These are phyloP conservation scores for Magnaporthales sp. DNA, from an alignment of 2,329 filamentous ascomycete species.

Conservation along the genomic window DNA sequence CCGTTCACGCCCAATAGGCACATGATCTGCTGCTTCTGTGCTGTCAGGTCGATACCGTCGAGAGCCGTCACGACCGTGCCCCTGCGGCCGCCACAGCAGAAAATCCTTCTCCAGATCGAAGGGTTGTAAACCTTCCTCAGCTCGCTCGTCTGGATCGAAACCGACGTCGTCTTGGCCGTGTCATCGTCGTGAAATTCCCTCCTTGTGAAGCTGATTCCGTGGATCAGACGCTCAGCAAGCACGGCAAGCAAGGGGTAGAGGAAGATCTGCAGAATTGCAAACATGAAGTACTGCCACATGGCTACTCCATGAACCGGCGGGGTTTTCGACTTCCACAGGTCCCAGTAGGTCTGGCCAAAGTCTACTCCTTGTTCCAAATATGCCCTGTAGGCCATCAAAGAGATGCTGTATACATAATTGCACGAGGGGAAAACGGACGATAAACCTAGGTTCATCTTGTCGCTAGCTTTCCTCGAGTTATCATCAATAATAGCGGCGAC, in stretches of 20 bases:
- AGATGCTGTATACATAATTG: conserved; percentile 75
- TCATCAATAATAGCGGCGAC: conserved; percentile 78
- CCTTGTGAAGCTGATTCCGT: conserved; percentile 61
- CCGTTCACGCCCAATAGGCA: conserved; percentile 84
- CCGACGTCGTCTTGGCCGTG: conserved; percentile 20
- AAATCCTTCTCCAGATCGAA: conserved; percentile 46
- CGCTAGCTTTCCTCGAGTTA: conserved; percentile 50
- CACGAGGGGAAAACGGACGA: conserved; percentile 62
- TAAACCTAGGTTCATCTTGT: conserved; percentile 62
- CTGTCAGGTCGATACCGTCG: conserved; percentile 62
- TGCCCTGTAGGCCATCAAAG: conserved; percentile 73
- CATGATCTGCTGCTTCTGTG: conserved; percentile 72
- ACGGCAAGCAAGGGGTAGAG: conserved; percentile 69
- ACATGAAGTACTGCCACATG: conserved; percentile 54
- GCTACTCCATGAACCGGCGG: not conserved
- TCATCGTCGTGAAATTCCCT: conserved; percentile 39
- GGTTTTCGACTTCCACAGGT: conserved; percentile 52
- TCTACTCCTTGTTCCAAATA: conserved; percentile 50
- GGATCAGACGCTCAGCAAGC: conserved; percentile 62
- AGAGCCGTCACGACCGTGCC: conserved; percentile 67
- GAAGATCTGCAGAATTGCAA: conserved; percentile 69
- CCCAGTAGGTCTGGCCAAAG: conserved; percentile 51
- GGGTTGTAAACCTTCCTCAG: conserved; percentile 76
- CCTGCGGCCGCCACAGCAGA: conserved; percentile 37
- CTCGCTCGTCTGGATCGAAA: conserved; percentile 59